Percentiles rank a stretch among this genome's conserved stretches.
Conservation (phyloP, 805 yeast genomes). For the Saccharomycopsis synnaedendra region DNA sequence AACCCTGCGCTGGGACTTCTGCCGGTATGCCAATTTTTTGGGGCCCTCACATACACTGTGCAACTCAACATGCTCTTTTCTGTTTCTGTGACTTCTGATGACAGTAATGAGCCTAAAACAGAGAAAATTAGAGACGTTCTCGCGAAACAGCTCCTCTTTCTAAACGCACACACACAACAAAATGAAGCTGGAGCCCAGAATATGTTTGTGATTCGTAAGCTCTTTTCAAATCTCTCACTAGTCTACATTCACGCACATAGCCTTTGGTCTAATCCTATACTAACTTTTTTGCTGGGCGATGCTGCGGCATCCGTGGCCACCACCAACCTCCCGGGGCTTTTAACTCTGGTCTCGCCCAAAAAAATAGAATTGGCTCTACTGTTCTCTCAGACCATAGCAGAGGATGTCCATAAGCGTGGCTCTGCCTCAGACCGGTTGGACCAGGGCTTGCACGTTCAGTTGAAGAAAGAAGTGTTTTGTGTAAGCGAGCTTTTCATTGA, state of each 20-base stretch:
- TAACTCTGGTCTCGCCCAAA: background rate
- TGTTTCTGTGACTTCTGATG: background rate
- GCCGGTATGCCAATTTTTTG: conserved; percentile 55
- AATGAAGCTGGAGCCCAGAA: too few relatives aligned
- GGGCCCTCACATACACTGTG: conserved; percentile 72
- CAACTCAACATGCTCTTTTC: conserved; percentile 28
- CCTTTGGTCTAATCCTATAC: conserved; percentile 32
- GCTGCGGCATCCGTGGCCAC: background rate
- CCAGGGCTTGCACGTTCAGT: conserved; percentile 26
- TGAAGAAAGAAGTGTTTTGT: conserved; percentile 27
- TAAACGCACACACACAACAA: too few relatives aligned
- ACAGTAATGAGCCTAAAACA: background rate
- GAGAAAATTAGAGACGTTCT: too few relatives aligned
- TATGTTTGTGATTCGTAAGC: conserved; percentile 36
- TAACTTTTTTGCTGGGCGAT: conserved; percentile 19
- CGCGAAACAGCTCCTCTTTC: too few relatives aligned
- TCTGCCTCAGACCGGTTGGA: conserved; percentile 19
- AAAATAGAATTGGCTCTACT: conserved; percentile 18
- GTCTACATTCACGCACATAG: conserved; percentile 30
- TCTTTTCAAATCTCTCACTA: conserved; percentile 43
- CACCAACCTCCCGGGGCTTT: background rate
- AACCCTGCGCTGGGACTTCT: conserved; percentile 23
- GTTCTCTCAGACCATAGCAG: conserved; percentile 37
- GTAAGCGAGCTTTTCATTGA: conserved; percentile 19
- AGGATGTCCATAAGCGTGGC: conserved; percentile 32